phyloP scores from a whole-genome alignment of 1,139 yeast species.

The Arxiozyma slooffiae region DNA sequence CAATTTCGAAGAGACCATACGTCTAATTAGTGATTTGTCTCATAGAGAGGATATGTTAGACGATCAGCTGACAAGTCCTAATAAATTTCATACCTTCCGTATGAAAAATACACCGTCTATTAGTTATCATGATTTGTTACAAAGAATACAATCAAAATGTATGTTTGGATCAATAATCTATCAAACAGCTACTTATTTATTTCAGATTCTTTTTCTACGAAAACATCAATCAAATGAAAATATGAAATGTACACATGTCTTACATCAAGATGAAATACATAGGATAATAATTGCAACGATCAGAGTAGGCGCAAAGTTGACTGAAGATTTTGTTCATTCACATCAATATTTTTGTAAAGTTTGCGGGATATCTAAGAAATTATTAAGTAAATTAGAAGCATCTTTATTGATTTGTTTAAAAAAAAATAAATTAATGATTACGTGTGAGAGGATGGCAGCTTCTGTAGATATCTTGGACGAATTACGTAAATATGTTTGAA shows the following conservation, averaged over 20 bases:
- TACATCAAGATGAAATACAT: conserved; percentile 36
- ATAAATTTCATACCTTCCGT: conserved; percentile 9
- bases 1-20: conserved; percentile 15
- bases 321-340: conserved; percentile 44
- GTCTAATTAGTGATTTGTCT: conserved; percentile 12
- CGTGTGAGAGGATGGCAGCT: conserved; percentile 7
- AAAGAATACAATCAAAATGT: conserved; percentile 28
- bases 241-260: conserved; percentile 31
- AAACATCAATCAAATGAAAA: conserved; percentile 32
- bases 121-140: conserved; percentile 19
- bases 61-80: not conserved
- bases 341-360: conserved; percentile 45
- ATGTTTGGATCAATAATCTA: conserved; percentile 26
- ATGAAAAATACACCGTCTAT: conserved; percentile 29
- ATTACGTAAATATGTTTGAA: conserved; percentile 2
- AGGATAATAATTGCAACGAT: conserved; percentile 42
- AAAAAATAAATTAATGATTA: conserved; percentile 13
- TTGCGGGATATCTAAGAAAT: conserved; percentile 42
- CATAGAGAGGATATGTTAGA: conserved; percentile 4
- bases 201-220: conserved; percentile 32
- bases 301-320: conserved; percentile 41
- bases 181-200: conserved; percentile 23
- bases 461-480: conserved; percentile 12
- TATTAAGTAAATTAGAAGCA: conserved; percentile 40
- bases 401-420: conserved; percentile 33